Conservation (phyloP, 345 rosid species). For the Dipteronia sinensis region DNA sequence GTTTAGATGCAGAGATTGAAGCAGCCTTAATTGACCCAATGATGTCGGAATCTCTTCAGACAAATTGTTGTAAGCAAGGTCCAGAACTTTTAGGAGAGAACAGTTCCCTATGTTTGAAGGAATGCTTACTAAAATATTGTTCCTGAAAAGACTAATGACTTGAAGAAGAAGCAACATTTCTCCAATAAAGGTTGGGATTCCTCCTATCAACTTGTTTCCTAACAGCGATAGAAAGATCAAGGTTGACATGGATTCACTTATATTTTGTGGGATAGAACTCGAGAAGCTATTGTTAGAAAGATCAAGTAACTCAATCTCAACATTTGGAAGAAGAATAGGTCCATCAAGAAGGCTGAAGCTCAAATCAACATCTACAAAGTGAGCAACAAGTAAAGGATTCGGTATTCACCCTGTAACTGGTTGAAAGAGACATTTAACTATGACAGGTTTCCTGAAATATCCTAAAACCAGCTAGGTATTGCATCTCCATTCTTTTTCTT, state of each 20-base stretch:
- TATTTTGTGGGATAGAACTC: conserved; percentile 27
- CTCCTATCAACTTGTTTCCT: conserved; percentile 32
- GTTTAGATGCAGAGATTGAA: no score
- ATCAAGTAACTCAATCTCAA: conserved; percentile 28
- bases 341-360: conserved; percentile 35
- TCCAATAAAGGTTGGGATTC: conserved; percentile 39
- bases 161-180: conserved; percentile 23
- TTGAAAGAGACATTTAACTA: conserved; percentile 38
- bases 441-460: conserved; percentile 32
- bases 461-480: conserved; percentile 56
- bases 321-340: conserved; percentile 27
- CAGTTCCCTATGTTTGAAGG: conserved; percentile 36
- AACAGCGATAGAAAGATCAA: conserved; percentile 33
- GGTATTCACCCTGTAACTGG: conserved; percentile 33
- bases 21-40: no score
- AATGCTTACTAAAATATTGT: conserved; percentile 37
- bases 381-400: conserved; percentile 11
- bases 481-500: no score
- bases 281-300: conserved; percentile 38
- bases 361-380: conserved; percentile 37
- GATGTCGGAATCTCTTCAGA: no score
- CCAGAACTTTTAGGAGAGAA: background rate
- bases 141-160: conserved; percentile 41
- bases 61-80: no score
- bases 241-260: conserved; percentile 26